Conservation (phyloP, 176 grass and related monocot genomes). For the Microstegium vimineum region DNA sequence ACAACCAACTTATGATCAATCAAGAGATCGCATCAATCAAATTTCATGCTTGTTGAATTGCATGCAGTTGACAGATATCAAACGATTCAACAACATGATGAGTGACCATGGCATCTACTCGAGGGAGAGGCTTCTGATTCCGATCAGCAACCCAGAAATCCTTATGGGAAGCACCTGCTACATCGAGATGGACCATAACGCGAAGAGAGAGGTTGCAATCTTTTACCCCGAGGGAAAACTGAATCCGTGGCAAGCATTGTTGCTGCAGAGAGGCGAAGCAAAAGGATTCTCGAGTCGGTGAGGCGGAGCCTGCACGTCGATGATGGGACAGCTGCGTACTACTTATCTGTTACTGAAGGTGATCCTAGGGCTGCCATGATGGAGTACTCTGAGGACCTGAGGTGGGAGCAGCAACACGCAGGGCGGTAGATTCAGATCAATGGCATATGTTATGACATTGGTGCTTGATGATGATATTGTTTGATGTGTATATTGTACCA, state of each 20-base stretch:
- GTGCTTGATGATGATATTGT: neutral
- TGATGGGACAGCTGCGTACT: constrained; percentile 88
- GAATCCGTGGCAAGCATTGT: neutral
- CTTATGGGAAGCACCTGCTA: constrained; percentile 72
- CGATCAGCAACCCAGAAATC: constrained; percentile 56
- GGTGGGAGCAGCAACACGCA: constrained; percentile 59
- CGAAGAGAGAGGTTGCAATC: constrained; percentile 85
- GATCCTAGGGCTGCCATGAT: constrained; percentile 88
- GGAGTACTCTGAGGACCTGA: constrained; percentile 80
- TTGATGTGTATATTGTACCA: constrained; percentile 3
- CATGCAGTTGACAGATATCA: constrained; percentile 72
- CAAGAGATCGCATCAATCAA: too few relatives aligned
- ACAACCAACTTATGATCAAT: too few relatives aligned
- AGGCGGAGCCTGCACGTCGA: constrained; percentile 71
- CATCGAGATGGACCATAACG: constrained; percentile 77
- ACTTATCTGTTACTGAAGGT: constrained; percentile 63
- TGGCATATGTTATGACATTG: neutral
- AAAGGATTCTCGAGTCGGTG: constrained; percentile 70
- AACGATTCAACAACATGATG: constrained; percentile 96
- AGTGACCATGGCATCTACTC: constrained; percentile 97
- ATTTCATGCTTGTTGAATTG: neutral
- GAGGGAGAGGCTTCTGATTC: constrained; percentile 81
- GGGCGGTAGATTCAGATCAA: constrained; percentile 2
- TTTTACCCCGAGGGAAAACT: constrained; percentile 56
- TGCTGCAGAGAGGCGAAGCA: constrained; percentile 34